Evolutionary conservation across 345 rosid species (phyloP).

Genomic region (Populus deltoides): DNA sequence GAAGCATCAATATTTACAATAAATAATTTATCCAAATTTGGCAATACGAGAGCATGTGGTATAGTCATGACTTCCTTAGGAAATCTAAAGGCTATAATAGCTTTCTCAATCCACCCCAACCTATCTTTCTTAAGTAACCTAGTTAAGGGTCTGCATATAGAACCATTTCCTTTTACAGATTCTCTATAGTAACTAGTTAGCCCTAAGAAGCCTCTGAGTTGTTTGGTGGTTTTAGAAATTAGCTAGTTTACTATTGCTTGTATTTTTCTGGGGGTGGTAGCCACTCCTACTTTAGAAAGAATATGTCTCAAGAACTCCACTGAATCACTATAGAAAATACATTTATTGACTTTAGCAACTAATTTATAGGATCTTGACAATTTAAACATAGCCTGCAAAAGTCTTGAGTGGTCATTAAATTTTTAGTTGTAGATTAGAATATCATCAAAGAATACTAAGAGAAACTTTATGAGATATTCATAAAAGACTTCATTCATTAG

Average conservation of each 20-base stretch:
- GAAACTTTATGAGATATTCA: not conserved
- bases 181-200: not conserved
- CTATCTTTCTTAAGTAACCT: not conserved
- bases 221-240: not conserved
- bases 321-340: not conserved
- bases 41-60: not conserved
- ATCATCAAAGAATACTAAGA: not conserved
- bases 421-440: not conserved
- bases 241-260: not conserved
- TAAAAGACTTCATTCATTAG: not conserved
- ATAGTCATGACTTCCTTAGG: not conserved
- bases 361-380: not conserved
- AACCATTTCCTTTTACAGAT: not conserved
- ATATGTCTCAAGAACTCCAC: not conserved
- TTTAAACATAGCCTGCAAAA: not conserved
- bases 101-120: not conserved
- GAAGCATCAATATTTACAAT: not conserved
- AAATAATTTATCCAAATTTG: not conserved
- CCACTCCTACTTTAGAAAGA: not conserved
- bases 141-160: not conserved
- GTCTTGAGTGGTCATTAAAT: not conserved
- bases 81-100: not conserved
- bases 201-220: not conserved
- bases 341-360: not conserved
- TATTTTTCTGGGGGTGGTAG: not conserved